Evolutionary conservation across 176 grass and related monocot species (phyloP), one percentile per base, ranked within the genome.

Genomic region (Lolium rigidum): DNA sequence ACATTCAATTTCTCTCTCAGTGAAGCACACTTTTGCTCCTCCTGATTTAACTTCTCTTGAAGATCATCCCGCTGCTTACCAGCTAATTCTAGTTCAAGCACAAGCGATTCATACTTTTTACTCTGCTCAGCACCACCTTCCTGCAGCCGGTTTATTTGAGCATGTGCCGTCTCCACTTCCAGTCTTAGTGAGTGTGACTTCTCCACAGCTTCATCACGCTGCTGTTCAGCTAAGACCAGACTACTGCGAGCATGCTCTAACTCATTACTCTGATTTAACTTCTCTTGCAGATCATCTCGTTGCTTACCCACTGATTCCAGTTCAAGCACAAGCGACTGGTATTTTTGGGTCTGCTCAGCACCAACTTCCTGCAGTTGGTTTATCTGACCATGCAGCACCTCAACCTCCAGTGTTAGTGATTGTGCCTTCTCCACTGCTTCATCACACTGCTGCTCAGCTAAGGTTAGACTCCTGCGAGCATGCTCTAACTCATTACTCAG

Each of bases 1-100:
- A 98, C 77, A 82, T 98, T 98, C 85, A 98, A 48, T 92, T 98
- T 98, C 76, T 98, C 96, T 82, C 93, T 92, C 78, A 92, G 41
- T 67, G 83, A 90, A 80, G 90, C 59, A 50, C 86, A 90, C 80
- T 90, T 95, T 70, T 95, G 85, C 83, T 92, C 90, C 88, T 95
- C 91, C 70, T 89, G 91, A 89, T 75, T 92, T 77, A 98, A 78
- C 65, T 91, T 90, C 49, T 88, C 91, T 83, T 92, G 87, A 44
- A 98, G 85, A 86, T 70, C 78, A 88, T 92, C 79, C 89, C 76
- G 87, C 80, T 98, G 83, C 59, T 90, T 98, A 72, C 15, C 43
- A 57, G 61, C 44, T 26, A 25, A 67, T 60, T 93, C 96, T 62
- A 98, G 74, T 63, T 98, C 86, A 83, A 82, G 84, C 81, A 91